Evolutionary conservation across 2,329 filamentous ascomycete genomes (phyloP), one percentile per base, ranked within the genome.

Genomic region (Stachybotrys elegans): DNA sequence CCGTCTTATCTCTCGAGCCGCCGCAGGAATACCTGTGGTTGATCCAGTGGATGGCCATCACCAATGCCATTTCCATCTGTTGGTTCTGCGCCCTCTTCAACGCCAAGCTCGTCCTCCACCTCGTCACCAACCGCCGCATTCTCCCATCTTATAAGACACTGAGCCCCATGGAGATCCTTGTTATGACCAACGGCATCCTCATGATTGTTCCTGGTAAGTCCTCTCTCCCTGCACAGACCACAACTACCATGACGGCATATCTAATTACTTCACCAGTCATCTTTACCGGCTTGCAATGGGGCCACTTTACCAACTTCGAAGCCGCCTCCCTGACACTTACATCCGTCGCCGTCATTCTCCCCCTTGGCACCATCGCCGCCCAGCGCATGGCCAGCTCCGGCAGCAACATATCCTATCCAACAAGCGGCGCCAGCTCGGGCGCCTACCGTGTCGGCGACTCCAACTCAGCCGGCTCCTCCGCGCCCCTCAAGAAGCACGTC

Each of bases 21-120:
- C 54, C 65, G 1, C 42, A 47, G 1, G 42, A 40, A 11, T 52
- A 54, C n/a, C 58, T 51, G 21, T 72, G 68, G 67, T 51, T 73
- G 8, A 58, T 65, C 3, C 52, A 69, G 42, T 57, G 59, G 22
- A 65, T 66, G 22, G 57, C 69, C 22, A 60, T 69, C 27, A 56
- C 65, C 39, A 68, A 67, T n/a, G 62, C 64, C 16, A 48, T 64
- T 11, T 69, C 66, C 14, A 70, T 73, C 25, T 68, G 64, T 47
- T 80, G 73, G 69, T 80, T 77, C 61, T 78, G 74, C 52, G 70
- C 72, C 31, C 51, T 80, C 27, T 81, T 81, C 62, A 76, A 76
- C 54, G 50, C 67, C 44, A 72, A 77, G 44, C 63, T 80, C 9
- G 56, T 72, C 40, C 51, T 62, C 17, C 76, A 80, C 53, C 65